Evolutionary conservation across 208 protist genomes (phyloP), one percentile per base, ranked within the genome.

Genomic region (Wallacemonas collosoma): DNA sequence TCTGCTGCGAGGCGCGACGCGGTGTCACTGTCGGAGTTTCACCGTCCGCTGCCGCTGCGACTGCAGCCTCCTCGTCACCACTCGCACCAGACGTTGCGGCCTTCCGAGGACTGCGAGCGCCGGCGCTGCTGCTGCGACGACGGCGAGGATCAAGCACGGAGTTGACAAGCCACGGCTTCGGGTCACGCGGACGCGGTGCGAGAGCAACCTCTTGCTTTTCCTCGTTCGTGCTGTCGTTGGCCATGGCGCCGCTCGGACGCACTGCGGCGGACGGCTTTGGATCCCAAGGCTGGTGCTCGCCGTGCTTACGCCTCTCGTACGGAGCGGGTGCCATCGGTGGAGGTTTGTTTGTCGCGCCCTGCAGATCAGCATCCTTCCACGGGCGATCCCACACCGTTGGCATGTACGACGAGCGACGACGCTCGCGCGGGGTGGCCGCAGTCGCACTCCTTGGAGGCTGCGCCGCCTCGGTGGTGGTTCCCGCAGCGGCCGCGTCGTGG

Each of bases 211-310:
- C 6, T n/a, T 58, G 36, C 36, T 5, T 11, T 38, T n/a, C 44
- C 7, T 39, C 36, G 5, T 39, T 26, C 38, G 38, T 26, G n/a
- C n/a, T 7, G 17, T 7, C 57, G 6, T 7, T 38, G 17, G 38
- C 57, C 57, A 38, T 36, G 53, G 57, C 57, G 17, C 57, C 57
- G 26, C 57, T 40, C 9, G 57, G 17, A 14, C 57, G 57, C 26
- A 63, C 38, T 5, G 57, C 57, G 9, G 57, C 57, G 11, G 17
- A 45, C 17, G 57, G 57, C 57, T 63, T 63, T 0, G 57, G 57
- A n/a, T 63, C 57, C 57, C 57, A 63, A n/a, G 57, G 57, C 2
- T 63, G 12, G 57, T 63, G 57, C 57, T 63, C 57, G 57, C 57
- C 57, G 57, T 63, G 57, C 39, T 63, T 63, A 38, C 57, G 57